Conservation (phyloP, 1,284 basidiomycete genomes). For the Anthracocystis setariae region DNA sequence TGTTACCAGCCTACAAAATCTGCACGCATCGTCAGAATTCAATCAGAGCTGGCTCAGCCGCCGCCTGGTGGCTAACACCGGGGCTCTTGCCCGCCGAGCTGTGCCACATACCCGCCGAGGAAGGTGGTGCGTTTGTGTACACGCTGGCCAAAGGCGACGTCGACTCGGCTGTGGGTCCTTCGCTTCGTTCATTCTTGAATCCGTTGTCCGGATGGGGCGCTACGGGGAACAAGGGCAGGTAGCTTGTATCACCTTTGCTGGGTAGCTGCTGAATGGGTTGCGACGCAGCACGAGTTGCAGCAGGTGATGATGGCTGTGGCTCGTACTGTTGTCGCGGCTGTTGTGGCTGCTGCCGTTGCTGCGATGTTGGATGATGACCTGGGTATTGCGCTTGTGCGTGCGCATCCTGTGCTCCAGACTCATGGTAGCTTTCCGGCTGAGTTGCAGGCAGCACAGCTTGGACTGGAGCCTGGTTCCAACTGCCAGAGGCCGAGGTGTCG, state of each 20-base stretch:
- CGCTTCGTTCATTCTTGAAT: conserved; percentile 15
- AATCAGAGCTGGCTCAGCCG: conserved; percentile 44
- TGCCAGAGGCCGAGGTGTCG: conserved; percentile 29
- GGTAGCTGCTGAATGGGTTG: conserved; percentile 7
- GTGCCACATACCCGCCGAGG: conserved; percentile 54
- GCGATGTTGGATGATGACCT: conserved; percentile 6
- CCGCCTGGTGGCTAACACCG: conserved; percentile 7
- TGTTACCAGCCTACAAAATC: no score
- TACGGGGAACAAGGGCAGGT: conserved; percentile 43
- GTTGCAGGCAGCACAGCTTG: conserved; percentile 18
- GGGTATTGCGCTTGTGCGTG: conserved; percentile 11
- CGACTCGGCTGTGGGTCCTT: conserved; percentile 16
- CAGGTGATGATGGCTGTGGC: conserved; percentile 10
- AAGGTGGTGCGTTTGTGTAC: conserved; percentile 40
- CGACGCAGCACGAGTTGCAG: not conserved
- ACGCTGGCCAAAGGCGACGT: conserved; percentile 27
- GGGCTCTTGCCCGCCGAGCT: conserved; percentile 32
- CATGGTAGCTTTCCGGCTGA: conserved; percentile 7
- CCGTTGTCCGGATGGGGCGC: conserved; percentile 51
- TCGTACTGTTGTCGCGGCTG: conserved; percentile 4
- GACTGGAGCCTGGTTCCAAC: conserved; percentile 30
- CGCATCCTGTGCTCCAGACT: not conserved
- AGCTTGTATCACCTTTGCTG: conserved; percentile 29
- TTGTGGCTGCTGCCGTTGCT: conserved; percentile 24
- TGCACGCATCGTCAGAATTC: conserved; percentile 23